Percentiles rank a stretch among this genome's conserved stretches.
Evolutionary conservation across 495 filamentous ascomycete genomes (phyloP).

Genomic region (Hypoxylon subgilvum): DNA sequence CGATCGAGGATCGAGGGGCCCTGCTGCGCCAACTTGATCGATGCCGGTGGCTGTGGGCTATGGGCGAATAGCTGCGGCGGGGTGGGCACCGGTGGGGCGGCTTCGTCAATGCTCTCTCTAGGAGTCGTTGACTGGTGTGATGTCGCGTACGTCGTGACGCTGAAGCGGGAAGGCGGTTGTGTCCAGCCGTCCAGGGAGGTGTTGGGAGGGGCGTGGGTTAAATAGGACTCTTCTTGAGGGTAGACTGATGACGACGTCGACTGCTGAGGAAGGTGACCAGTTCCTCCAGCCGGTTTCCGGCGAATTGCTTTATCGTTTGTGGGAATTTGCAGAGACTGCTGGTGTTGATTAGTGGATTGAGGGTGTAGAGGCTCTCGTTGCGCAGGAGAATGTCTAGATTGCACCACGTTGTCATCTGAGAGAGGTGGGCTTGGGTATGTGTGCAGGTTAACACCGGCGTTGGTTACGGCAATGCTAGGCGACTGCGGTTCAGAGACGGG

Average conservation of each 20-base stretch:
- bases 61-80: constrained; percentile 38
- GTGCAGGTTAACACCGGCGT: constrained; percentile 23
- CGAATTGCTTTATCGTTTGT: constrained; percentile 43
- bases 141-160: constrained; percentile 72
- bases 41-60: constrained; percentile 21
- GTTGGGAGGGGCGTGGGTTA: constrained; percentile 19
- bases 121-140: constrained; percentile 61
- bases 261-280: constrained; percentile 40
- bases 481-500: constrained; percentile 8
- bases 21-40: neutral
- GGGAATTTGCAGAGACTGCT: constrained; percentile 35
- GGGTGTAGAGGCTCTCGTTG: neutral
- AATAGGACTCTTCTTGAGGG: constrained; percentile 38
- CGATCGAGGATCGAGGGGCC: constrained; percentile 47
- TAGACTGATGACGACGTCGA: constrained; percentile 48
- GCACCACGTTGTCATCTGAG: constrained; percentile 34
- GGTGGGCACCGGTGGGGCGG: constrained; percentile 44
- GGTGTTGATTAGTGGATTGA: neutral
- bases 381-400: constrained; percentile 8
- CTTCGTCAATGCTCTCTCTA: constrained; percentile 56
- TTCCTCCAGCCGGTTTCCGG: constrained; percentile 47
- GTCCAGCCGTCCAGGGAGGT: constrained; percentile 43
- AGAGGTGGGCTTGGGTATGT: constrained; percentile 47
- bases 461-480: constrained; percentile 24
- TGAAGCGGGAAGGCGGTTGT: constrained; percentile 73